Base-by-base conservation (phyloP, 2,329 filamentous ascomycete genomes). In the Orbilia ellipsospora region DNA sequence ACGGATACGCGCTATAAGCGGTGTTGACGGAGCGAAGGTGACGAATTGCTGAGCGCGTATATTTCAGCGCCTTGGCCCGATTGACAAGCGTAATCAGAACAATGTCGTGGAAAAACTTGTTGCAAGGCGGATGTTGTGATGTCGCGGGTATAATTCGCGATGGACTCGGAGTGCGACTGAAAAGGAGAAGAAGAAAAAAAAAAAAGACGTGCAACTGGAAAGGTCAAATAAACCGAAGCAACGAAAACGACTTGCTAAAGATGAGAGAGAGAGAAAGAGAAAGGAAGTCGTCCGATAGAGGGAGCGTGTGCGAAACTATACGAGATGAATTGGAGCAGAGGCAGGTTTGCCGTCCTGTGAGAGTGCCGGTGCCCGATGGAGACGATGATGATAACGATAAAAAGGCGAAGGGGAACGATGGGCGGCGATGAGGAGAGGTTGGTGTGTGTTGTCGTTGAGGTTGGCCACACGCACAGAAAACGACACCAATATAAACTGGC, bases 401-500 rank as follows among this genome's bases (percentile, higher is more conserved):
- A 45, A 44, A n/a, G 45, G 40, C 42, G 44, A 54, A 50, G 57
- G 42, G 50, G 61, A 55, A 18, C 20, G 62, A 51, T 23, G 62
- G 40, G 18, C 28, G 23, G 60, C 5, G 60, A 42, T 52, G 48
- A 23, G 20, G 50, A 63, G 48, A 42, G 61, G 62, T 61, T 61
- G 69, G 57, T 20, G 62, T 36, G 63, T 66, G 64, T 74, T 74
- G 70, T 68, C 44, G 45, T 61, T 62, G 63, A 74, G 57, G 62
- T 66, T 68, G 69, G 51, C 51, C 48, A 23, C 62, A 26, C 31
- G 8, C 56, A 48, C 64, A 78, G 79, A 55, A 69, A 28, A 77
- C 74, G 79, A 85, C 88, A 90, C 88, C 87, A 82, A 85, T 80
- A 77, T 81, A 82, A 66, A 82, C 20, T n/a, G 62, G 48, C 51